A percentile compares a stretch with the other conserved stretches of the same genome.
phyloP scores from a whole-genome alignment of 441 rosid genomes.

The Daphne laureola region DNA sequence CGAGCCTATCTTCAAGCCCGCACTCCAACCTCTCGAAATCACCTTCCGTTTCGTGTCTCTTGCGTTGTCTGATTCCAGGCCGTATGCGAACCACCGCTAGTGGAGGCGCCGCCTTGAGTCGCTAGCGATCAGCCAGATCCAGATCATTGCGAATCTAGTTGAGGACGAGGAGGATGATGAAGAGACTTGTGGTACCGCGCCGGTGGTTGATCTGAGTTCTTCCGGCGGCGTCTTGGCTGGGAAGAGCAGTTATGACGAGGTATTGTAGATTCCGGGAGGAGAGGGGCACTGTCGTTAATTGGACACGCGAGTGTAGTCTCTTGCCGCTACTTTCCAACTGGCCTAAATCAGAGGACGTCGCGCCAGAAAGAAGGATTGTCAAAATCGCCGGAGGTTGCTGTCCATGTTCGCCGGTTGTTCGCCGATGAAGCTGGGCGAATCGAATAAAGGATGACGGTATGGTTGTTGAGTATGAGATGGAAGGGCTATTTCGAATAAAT shows the following conservation, averaged over 20 bases:
- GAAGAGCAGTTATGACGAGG: constrained; percentile 40
- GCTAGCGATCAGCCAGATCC: constrained; percentile 47
- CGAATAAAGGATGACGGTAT: too few relatives aligned
- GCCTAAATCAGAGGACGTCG: too few relatives aligned
- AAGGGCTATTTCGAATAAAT: too few relatives aligned
- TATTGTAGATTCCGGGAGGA: constrained; percentile 38
- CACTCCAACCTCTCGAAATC: constrained; percentile 63
- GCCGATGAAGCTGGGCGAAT: too few relatives aligned
- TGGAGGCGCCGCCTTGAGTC: constrained; percentile 66
- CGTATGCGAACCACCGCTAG: constrained; percentile 50
- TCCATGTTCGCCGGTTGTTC: too few relatives aligned
- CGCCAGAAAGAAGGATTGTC: too few relatives aligned
- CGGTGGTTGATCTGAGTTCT: constrained; percentile 30
- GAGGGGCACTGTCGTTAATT: constrained; percentile 30
- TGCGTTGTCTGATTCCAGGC: constrained; percentile 49
- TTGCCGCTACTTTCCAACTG: constrained; percentile 68
- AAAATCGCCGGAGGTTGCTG: too few relatives aligned
- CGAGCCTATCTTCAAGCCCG: constrained; percentile 55
- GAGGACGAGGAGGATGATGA: constrained; percentile 40
- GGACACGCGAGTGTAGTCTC: constrained; percentile 57
- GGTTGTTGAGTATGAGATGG: too few relatives aligned
- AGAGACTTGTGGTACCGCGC: constrained; percentile 23
- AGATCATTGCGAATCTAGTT: constrained; percentile 36
- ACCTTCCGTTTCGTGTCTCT: constrained; percentile 55
- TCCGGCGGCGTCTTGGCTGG: constrained; percentile 29